A percentile compares a stretch with the other conserved stretches of the same genome.
Conservation (phyloP, 305 asterid species). For the Andrographis paniculata region DNA sequence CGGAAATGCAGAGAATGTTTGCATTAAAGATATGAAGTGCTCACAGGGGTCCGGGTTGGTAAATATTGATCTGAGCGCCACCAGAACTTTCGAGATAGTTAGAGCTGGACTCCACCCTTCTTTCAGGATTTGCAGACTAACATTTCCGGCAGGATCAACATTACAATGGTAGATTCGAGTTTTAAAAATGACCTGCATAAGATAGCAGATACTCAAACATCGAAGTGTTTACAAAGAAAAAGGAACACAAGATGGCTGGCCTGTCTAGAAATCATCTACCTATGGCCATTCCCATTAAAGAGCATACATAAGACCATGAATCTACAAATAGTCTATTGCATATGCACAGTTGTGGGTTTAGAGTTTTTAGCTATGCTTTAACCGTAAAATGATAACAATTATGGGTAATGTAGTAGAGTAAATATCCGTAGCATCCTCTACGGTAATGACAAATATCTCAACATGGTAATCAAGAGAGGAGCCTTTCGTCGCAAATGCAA, state of each 20-base stretch:
- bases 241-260: background rate
- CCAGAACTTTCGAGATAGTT: slow-evolving; percentile 77
- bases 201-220: slow-evolving; percentile 11
- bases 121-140: slow-evolving; percentile 78
- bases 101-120: slow-evolving; percentile 98
- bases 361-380: no score
- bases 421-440: no score
- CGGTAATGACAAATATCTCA: no score
- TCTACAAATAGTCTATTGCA: no score
- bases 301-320: no score
- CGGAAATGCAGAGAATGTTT: background rate
- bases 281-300: no score
- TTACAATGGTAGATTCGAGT: slow-evolving; percentile 90
- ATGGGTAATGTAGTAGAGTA: no score
- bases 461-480: no score
- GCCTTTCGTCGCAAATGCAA: no score
- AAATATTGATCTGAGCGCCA: slow-evolving; percentile 76
- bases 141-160: slow-evolving; percentile 70
- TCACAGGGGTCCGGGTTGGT: slow-evolving; percentile 68
- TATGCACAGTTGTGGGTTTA: no score
- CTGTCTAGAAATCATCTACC: no score
- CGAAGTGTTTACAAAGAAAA: background rate
- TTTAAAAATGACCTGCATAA: slow-evolving; percentile 78
- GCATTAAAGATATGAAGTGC: slow-evolving; percentile 21
- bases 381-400: no score